Evolutionary conservation across 164 flowering plant species (phyloP), one percentile per base, ranked within the genome.

Genomic region (Magnolia officinalis): DNA sequence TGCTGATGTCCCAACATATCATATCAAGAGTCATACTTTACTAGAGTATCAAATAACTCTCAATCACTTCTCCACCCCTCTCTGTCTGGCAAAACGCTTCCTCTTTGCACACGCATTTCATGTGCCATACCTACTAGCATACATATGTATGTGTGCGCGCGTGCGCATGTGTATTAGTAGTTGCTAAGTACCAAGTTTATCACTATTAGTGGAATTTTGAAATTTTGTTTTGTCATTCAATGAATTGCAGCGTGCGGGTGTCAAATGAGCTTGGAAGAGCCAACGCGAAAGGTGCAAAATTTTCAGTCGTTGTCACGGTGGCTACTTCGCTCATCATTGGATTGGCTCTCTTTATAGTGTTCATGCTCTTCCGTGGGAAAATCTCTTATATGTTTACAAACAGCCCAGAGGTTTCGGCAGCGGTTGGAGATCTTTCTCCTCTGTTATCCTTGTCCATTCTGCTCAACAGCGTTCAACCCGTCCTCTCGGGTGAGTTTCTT

Each of bases 261-360:
- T 76, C 89, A 2, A 88, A 86, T 77, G 90, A 86, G 72, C 88
- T 88, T 14, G 88, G 90, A 51, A 80, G 83, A 76, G 88, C 89
- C 55, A 85, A 78, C 68, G 77, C 86, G 4, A 84, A 58, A 72
- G 84, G 81, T 11, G 90, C 87, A 74, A 88, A 79, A 51, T 86
- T 88, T 70, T 72, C 90, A 0, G 67, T 84, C 19, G 6, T 81
- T 52, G 75, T 81, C 24, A 63, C 70, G 5, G 76, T 70, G 50
- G 74, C 74, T 50, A 78, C 83, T 10, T 83, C 81, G 13, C 23
- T 74, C 1, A 1, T 74, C 58, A 80, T 83, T 67, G 85, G 83
- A 29, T 29, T 63, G 50, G 67, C 78, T 6, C 77, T 85, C 1
- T 82, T 81, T 55, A 76, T 81, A 24, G 19, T 79, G 37, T 81